Evolutionary conservation across 1,284 basidiomycete genomes (phyloP), one percentile per base, ranked within the genome.

Genomic region (Cutaneotrichosporon cavernicola): DNA sequence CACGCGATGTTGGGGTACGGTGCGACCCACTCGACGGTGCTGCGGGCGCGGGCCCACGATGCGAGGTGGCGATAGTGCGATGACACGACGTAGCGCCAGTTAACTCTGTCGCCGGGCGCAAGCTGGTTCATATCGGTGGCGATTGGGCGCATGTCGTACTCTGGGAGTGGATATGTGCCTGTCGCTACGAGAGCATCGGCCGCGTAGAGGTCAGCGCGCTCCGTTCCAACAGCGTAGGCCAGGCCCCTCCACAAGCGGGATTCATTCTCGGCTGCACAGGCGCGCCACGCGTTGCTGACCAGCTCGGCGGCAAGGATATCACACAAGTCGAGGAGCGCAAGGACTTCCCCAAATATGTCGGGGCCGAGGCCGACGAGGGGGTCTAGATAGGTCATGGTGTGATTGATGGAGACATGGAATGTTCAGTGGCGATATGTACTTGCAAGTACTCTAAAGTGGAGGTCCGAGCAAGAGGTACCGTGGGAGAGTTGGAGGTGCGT

Each of bases 311-410:
- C 18, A 18, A 72, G 51, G 1, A 80, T 64, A 16, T 70, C 62
- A 13, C 16, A 30, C 30, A 72, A 58, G 22, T 68, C 68, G 10
- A 78, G 70, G 1, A n/a, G 21, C 0, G 68, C 68, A n/a, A 78
- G 69, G 57, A 77, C 63, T 13, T 72, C 63, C 34, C 78, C 69
- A 63, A 76, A 73, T 21, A 76, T 56, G 5, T 76, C 75, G 2
- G 69, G 62, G 2, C 76, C 75, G 18, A 80, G 74, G 31, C 51
- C 56, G 9, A 31, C 16, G 5, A 76, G 62, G 2, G 78, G 77
- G 64, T 80, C 77, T 13, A 46, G 26, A 30, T 40, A 26, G 34
- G 26, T 5, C 31, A 34, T 32, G 4, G 36, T 16, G 38, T 10
- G 61, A 49, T 40, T 7, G 34, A 14, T n/a, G 11, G 21, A 1